phyloP scores from a whole-genome alignment of 345 rosid species.

The Eucalyptus pumila region DNA sequence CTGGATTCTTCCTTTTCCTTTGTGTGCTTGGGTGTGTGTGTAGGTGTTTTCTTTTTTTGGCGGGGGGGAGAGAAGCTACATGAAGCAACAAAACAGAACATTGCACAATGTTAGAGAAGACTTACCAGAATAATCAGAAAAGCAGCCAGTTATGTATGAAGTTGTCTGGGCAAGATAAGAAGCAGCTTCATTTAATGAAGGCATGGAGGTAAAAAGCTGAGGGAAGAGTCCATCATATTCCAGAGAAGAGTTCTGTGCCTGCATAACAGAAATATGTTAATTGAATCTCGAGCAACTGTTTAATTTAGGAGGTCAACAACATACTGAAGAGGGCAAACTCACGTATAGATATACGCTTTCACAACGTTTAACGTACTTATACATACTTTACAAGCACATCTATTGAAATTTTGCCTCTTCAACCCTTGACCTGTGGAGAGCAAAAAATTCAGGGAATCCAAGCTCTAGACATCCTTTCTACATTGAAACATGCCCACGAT shows the following conservation, averaged over 20 bases:
- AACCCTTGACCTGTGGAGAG: background rate
- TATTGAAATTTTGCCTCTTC: background rate
- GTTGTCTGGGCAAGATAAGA: slow-evolving; percentile 41
- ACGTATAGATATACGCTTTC: background rate
- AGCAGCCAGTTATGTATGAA: slow-evolving; percentile 37
- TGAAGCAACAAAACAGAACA: background rate
- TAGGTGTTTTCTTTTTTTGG: too few species aligned
- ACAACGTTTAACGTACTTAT: background rate
- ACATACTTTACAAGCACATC: background rate
- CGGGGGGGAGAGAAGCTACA: background rate
- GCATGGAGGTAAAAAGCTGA: slow-evolving; percentile 32
- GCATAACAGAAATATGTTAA: background rate
- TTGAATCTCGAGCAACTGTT: background rate
- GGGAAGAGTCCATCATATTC: slow-evolving; percentile 17
- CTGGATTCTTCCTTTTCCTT: background rate
- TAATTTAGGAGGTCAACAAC: background rate
- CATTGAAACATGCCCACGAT: background rate
- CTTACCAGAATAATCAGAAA: slow-evolving; percentile 39
- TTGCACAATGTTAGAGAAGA: background rate
- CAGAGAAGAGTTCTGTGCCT: background rate
- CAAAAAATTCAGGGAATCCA: background rate
- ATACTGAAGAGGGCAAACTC: background rate
- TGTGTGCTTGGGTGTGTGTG: background rate
- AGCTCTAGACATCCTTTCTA: background rate
- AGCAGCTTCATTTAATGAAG: slow-evolving; percentile 36